Conservation (phyloP, 768 basidiomycete species). For the Heimioporus sp. region DNA sequence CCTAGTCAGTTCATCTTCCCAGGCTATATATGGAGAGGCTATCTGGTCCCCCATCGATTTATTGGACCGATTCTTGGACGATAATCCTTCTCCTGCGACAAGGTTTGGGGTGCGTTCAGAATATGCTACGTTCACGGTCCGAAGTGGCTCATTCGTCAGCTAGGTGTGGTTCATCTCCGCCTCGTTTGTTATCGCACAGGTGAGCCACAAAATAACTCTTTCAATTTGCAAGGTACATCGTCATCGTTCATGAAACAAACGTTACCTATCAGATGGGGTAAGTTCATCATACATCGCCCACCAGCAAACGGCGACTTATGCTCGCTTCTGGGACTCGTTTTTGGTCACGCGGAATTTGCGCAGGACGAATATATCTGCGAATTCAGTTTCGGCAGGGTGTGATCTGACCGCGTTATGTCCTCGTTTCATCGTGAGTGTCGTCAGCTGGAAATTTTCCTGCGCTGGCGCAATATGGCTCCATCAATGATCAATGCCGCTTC, state of each 20-base stretch:
- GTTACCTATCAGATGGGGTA: slow-evolving; percentile 25
- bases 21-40: slow-evolving; percentile 71
- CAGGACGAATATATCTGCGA: slow-evolving; percentile 79
- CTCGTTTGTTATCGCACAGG: slow-evolving; percentile 78
- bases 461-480: not conserved
- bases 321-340: not conserved
- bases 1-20: slow-evolving; percentile 75
- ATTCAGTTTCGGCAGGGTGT: slow-evolving; percentile 80
- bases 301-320: slow-evolving; percentile 17
- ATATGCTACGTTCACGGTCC: not conserved
- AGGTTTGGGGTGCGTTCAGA: slow-evolving; percentile 53
- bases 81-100: slow-evolving; percentile 57
- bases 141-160: slow-evolving; percentile 11
- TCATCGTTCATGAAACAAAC: slow-evolving; percentile 7
- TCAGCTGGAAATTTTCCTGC: not conserved
- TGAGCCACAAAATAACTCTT: slow-evolving; percentile 17
- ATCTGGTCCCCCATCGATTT: slow-evolving; percentile 81
- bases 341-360: slow-evolving; percentile 9
- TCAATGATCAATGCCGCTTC: not conserved
- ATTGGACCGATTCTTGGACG: slow-evolving; percentile 65
- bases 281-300: slow-evolving; percentile 4
- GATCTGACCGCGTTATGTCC: slow-evolving; percentile 79
- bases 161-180: slow-evolving; percentile 78
- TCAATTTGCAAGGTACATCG: slow-evolving; percentile 3
- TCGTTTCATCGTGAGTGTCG: slow-evolving; percentile 59